A percentile compares a stretch with the other conserved stretches of the same genome.
Evolutionary conservation across 768 basidiomycete species (phyloP).

Genomic region (Suillus americanus): DNA sequence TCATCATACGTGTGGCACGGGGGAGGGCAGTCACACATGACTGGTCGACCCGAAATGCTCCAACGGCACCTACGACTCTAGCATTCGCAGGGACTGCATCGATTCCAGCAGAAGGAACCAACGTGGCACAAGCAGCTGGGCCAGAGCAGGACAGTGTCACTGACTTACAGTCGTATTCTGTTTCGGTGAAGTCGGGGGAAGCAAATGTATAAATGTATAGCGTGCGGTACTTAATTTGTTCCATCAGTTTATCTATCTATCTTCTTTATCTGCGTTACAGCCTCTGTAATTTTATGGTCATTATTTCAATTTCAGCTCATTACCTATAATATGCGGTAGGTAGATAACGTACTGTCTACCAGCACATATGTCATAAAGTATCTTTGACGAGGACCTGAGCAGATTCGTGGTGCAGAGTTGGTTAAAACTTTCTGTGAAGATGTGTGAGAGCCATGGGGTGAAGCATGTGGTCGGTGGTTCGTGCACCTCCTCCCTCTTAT

Average conservation of each 20-base stretch:
- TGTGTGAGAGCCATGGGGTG: too few species aligned
- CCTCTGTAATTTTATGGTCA: background rate
- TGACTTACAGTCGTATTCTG: background rate
- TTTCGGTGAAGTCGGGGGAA: background rate
- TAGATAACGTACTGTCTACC: too few species aligned
- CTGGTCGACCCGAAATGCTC: background rate
- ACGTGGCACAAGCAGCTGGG: background rate
- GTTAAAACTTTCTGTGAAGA: too few species aligned
- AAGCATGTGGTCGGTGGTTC: too few species aligned
- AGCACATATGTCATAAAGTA: too few species aligned
- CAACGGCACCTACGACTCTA: background rate
- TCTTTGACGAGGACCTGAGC: background rate
- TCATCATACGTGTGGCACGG: background rate
- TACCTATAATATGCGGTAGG: background rate
- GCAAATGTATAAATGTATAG: background rate
- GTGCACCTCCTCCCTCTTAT: too few species aligned
- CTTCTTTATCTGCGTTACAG: background rate
- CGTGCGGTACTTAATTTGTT: background rate
- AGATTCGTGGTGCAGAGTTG: too few species aligned
- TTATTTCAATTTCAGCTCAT: background rate
- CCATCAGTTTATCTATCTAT: background rate
- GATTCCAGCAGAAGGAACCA: background rate
- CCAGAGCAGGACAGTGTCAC: background rate
- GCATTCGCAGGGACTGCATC: background rate
- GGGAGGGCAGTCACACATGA: background rate